These are phyloP conservation scores for Beta macrorhiza DNA, from an alignment of 179 eudicot genomes.

Conservation along the genomic window DNA sequence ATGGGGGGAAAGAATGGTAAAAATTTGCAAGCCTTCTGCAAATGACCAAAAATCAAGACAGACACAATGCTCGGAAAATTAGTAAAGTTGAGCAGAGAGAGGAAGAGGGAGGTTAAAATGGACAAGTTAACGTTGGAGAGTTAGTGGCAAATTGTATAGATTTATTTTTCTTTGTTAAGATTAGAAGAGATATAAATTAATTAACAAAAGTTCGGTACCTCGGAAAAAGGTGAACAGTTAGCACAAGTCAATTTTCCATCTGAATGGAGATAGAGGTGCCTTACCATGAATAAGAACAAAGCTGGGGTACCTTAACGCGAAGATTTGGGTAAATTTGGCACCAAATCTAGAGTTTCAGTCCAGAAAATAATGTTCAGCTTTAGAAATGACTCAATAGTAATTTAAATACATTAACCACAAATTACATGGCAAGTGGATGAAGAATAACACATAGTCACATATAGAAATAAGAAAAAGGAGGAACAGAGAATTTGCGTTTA, in stretches of 20 bases:
- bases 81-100: too few relatives aligned
- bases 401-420: neutral
- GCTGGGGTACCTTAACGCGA: too few relatives aligned
- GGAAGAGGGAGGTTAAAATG: too few relatives aligned
- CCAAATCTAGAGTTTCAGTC: neutral
- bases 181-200: neutral
- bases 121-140: neutral
- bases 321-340: too few relatives aligned
- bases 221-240: neutral
- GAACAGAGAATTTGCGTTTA: neutral
- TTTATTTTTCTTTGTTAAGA: neutral
- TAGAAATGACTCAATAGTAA: neutral
- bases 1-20: too few relatives aligned
- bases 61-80: too few relatives aligned
- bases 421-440: slow-evolving; percentile 20
- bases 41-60: too few relatives aligned
- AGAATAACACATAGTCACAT: neutral
- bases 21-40: too few relatives aligned
- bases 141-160: neutral
- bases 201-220: neutral
- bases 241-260: neutral
- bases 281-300: too few relatives aligned
- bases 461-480: too few relatives aligned
- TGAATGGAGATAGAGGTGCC: too few relatives aligned
- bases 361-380: neutral